A percentile compares a stretch with the other conserved stretches of the same genome.
These are phyloP conservation scores for Albugo candida DNA, from an alignment of 352 stramenopile species.

Conservation along the genomic window DNA sequence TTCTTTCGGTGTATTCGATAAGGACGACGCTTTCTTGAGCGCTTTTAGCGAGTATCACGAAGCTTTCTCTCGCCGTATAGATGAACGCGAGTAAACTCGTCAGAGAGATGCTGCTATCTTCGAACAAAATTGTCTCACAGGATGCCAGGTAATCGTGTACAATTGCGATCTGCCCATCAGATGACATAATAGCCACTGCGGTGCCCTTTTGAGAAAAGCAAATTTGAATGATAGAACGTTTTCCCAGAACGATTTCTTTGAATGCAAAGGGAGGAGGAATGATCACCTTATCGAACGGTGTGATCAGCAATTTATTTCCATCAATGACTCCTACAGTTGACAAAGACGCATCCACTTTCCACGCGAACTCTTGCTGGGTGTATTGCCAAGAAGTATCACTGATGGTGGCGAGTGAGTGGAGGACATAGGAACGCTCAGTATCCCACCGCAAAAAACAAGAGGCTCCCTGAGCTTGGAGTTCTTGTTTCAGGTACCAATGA, in stretches of 20 bases:
- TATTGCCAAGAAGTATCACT: not conserved
- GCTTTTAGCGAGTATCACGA: too few relatives aligned
- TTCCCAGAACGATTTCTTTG: conserved; percentile 16
- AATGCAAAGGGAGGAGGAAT: conserved; percentile 48
- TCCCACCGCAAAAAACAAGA: conserved; percentile 28
- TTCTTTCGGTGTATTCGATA: too few relatives aligned
- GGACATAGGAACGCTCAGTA: conserved; percentile 17
- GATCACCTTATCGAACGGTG: conserved; percentile 34
- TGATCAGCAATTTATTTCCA: conserved; percentile 35
- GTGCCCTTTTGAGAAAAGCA: conserved; percentile 28
- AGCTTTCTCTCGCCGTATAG: too few relatives aligned
- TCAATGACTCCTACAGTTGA: conserved; percentile 26
- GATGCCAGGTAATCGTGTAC: conserved; percentile 21
- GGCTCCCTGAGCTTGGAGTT: conserved; percentile 15
- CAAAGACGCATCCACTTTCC: conserved; percentile 12
- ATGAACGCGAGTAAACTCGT: conserved; percentile 10
- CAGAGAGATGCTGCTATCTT: conserved; percentile 1
- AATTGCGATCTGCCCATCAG: conserved; percentile 20
- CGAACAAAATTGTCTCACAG: too few relatives aligned
- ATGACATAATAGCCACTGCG: conserved; percentile 17
- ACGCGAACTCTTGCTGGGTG: conserved; percentile 35
- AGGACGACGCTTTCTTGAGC: too few relatives aligned
- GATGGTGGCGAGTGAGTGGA: conserved; percentile 18
- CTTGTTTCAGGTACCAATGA: conserved; percentile 72
- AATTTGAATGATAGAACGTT: conserved; percentile 24